Evolutionary conservation across 2,329 filamentous ascomycete species (phyloP), one percentile per base, ranked within the genome.

Genomic region (Dothistroma septosporum): DNA sequence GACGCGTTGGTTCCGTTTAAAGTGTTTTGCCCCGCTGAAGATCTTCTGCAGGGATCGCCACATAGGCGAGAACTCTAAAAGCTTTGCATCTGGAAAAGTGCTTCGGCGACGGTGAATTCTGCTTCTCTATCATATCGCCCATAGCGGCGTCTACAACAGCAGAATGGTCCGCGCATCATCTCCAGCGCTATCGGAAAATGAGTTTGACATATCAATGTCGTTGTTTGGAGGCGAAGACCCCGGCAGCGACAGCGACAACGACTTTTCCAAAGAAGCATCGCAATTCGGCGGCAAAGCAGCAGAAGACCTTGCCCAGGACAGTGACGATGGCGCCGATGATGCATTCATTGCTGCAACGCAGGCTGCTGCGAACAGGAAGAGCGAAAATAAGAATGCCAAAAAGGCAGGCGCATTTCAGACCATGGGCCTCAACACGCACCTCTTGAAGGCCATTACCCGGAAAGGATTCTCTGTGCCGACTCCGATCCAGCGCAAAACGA

Each of bases 381-480:
- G 85, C 0, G 83, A 88, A 10, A 94, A 92, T 72, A 89, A 89
- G 64, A 88, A 87, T 2, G 90, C 91, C 33, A 97, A 97, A 80
- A 99, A 97, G 76, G 90, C 92, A 41, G 94, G 94, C 70, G 94
- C 93, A 56, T 99, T 99, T 73, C 94, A 99, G 75, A 88, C 90
- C 52, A 97, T 99, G 92, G 86, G 90, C 61, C 79, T 97, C 59
- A 96, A 90, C 77, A 81, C 87, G 11, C 87, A 89, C 67, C 82
- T 99, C 4, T 82, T 99, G 24, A 94, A 95, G 72, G 91, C 94
- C 1, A 97, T 99, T 66, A 85, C 90, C 12, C 85, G 90, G 69
- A 99, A 97, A 78, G 95, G 94, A 16, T 99, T 97, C 77, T 91
- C 89, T 0, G 91, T 97, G 2, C 95, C 95, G 4, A 99, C 94